Evolutionary conservation across 75 land plant species (phyloP).

Genomic region (Chamaecyparis obtusa): DNA sequence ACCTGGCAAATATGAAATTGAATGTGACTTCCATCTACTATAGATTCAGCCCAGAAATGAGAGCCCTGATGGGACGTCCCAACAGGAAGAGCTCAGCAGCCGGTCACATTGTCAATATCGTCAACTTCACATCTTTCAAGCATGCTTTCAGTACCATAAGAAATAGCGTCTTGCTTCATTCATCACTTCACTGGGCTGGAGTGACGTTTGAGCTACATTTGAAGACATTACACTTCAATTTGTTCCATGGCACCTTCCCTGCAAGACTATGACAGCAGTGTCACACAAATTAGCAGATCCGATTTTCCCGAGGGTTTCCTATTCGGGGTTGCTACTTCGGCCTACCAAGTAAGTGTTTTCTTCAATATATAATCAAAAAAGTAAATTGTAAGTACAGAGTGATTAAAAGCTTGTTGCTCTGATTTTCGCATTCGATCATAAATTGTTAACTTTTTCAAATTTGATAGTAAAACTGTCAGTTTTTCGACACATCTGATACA

Average conservation of each 20-base stretch:
- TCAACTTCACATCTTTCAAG: too few relatives aligned
- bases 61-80: too few relatives aligned
- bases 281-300: conserved; percentile 1
- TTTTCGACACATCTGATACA: neutral
- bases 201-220: too few relatives aligned
- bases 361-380: neutral
- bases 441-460: neutral
- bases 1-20: too few relatives aligned
- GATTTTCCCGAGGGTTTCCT: conserved; percentile 1
- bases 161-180: too few relatives aligned
- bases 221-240: neutral
- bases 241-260: neutral
- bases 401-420: neutral
- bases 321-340: conserved; percentile 9
- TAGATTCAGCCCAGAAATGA: too few relatives aligned
- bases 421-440: neutral
- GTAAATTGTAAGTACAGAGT: neutral
- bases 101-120: too few relatives aligned
- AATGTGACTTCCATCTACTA: too few relatives aligned
- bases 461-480: neutral
- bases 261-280: neutral
- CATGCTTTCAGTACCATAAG: too few relatives aligned
- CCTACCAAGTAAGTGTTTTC: conserved; percentile 9
- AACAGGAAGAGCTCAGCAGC: too few relatives aligned
- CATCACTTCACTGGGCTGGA: too few relatives aligned